Evolutionary conservation across 192 early-diverging fungal species (phyloP).

Genomic region (Backusella circina): DNA sequence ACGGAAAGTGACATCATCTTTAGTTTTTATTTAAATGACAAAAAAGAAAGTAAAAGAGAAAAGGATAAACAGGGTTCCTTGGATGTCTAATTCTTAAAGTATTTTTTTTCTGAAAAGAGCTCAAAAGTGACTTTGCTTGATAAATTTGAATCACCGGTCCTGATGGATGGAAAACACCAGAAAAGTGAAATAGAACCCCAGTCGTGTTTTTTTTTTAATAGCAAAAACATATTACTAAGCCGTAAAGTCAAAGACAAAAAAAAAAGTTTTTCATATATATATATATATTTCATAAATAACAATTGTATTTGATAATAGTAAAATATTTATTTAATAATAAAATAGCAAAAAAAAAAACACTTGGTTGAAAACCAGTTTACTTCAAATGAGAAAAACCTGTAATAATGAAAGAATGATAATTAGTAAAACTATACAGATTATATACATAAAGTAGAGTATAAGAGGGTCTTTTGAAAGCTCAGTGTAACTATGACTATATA

Average conservation of each 20-base stretch:
- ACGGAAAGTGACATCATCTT: constrained; percentile 9
- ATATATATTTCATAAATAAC: too few relatives aligned
- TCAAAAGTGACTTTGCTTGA: constrained; percentile 1
- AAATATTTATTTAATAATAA: not conserved
- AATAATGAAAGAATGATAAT: not conserved
- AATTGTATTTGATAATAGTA: not conserved
- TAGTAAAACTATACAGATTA: not conserved
- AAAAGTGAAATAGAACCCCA: not conserved
- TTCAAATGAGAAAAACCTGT: not conserved
- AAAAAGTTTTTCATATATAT: not conserved
- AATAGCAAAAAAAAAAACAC: not conserved
- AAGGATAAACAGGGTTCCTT: constrained; percentile 7
- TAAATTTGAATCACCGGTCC: not conserved
- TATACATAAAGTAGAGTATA: not conserved
- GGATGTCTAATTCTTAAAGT: constrained; percentile 1
- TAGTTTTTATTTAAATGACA: not conserved
- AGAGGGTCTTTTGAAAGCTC: not conserved
- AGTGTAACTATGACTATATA: constrained; percentile 19
- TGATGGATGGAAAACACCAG: not conserved
- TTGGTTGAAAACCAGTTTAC: not conserved
- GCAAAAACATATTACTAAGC: too few relatives aligned
- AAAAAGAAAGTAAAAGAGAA: not conserved
- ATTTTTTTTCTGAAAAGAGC: not conserved
- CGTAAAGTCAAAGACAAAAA: not conserved
- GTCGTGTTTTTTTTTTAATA: not conserved